A percentile compares a stretch with the other conserved stretches of the same genome.
phyloP scores from a whole-genome alignment of 2,329 filamentous ascomycete genomes.

The Capronia epimyces region DNA sequence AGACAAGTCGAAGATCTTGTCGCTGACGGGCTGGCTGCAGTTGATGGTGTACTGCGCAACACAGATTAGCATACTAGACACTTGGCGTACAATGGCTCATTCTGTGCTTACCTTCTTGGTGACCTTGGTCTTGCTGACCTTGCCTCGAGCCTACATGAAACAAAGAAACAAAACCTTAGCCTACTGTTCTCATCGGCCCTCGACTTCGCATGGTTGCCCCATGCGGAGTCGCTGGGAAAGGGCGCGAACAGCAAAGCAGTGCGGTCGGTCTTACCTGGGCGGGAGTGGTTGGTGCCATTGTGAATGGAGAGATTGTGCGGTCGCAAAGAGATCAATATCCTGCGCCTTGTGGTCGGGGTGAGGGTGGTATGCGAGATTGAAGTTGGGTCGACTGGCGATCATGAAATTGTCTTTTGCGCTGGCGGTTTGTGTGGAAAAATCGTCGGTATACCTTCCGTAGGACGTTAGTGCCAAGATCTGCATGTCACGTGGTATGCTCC shows the following conservation, averaged over 20 bases:
- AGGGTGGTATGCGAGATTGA: not conserved
- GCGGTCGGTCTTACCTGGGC: slow-evolving; percentile 71
- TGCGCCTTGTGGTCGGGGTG: slow-evolving; percentile 52
- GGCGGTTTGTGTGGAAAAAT: not conserved
- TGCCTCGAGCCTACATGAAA: slow-evolving; percentile 41
- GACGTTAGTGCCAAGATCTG: not conserved
- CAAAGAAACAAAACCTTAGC: slow-evolving; percentile 66
- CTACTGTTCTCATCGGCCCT: slow-evolving; percentile 62
- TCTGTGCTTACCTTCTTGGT: slow-evolving; percentile 41
- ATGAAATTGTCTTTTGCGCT: not conserved
- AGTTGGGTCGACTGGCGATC: not conserved
- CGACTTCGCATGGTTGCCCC: not conserved
- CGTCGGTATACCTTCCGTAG: not conserved
- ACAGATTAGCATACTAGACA: not conserved
- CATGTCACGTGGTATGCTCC: slow-evolving; percentile 3
- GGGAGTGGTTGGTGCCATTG: slow-evolving; percentile 32
- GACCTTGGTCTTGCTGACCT: slow-evolving; percentile 38
- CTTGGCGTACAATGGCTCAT: not conserved
- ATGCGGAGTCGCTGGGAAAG: slow-evolving; percentile 18
- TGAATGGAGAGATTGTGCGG: slow-evolving; percentile 29
- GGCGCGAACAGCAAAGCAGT: slow-evolving; percentile 82
- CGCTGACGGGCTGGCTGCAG: slow-evolving; percentile 92
- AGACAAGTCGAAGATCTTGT: slow-evolving; percentile 99
- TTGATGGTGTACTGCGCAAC: slow-evolving; percentile 87
- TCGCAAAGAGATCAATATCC: slow-evolving; percentile 86